phyloP scores from a whole-genome alignment of 768 basidiomycete genomes.

The Xanthoconium purpureum region DNA sequence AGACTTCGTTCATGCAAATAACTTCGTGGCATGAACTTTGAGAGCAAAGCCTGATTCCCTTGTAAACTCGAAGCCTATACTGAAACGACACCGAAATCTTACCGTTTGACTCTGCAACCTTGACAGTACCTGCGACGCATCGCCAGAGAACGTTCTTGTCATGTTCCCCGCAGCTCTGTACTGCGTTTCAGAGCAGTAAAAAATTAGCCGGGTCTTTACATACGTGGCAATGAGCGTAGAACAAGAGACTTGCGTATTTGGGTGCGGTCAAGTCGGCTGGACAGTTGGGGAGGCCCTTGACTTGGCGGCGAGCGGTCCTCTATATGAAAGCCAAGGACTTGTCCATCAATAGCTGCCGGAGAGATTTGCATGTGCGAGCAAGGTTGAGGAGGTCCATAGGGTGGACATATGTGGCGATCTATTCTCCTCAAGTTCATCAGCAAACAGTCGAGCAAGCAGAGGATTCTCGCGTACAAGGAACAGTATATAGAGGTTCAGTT shows the following conservation, averaged over 20 bases:
- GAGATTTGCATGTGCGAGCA: background rate
- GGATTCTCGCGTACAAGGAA: no score
- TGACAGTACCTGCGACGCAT: slow-evolving; percentile 13
- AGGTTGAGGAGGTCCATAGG: no score
- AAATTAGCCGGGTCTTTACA: background rate
- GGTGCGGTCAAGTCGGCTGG: background rate
- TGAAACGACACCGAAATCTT: background rate
- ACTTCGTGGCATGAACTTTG: background rate
- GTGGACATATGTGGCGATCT: no score
- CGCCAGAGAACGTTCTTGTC: slow-evolving; percentile 6
- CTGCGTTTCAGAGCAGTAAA: background rate
- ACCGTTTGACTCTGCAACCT: background rate
- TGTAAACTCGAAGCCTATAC: background rate
- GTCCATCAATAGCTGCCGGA: background rate
- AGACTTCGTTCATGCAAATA: background rate
- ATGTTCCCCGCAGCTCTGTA: slow-evolving; percentile 9
- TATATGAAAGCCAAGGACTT: background rate
- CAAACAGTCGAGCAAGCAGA: background rate
- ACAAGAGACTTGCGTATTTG: background rate
- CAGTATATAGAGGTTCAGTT: background rate
- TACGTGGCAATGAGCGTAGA: background rate
- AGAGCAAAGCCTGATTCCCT: background rate
- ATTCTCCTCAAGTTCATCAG: no score
- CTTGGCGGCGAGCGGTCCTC: background rate
- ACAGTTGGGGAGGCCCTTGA: background rate